Percentiles rank a stretch among this genome's conserved stretches.
phyloP scores from a whole-genome alignment of 2,329 filamentous ascomycete species.

The Fusarium pseudoanthophilum region DNA sequence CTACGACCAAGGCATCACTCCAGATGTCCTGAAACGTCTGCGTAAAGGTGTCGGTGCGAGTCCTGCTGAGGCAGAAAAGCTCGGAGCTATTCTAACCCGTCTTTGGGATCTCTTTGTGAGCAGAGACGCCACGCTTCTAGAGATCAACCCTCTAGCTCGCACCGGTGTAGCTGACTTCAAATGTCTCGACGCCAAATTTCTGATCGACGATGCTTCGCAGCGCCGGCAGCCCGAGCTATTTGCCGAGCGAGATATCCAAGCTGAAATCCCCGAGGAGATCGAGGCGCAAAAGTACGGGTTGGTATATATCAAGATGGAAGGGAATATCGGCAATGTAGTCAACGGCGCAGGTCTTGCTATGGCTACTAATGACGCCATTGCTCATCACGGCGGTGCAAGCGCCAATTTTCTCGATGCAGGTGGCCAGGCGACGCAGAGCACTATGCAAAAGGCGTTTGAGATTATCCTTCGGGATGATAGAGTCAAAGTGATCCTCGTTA shows the following conservation, averaged over 20 bases:
- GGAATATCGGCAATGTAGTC: constrained; percentile 1
- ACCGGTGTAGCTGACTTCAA: background rate
- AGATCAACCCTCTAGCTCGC: background rate
- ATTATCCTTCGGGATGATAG: background rate
- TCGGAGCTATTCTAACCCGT: background rate
- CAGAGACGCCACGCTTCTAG: background rate
- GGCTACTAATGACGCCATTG: constrained; percentile 9
- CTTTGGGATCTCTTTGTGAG: background rate
- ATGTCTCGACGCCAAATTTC: background rate
- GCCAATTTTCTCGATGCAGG: constrained; percentile 5
- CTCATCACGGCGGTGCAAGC: background rate
- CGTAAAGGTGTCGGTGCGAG: background rate
- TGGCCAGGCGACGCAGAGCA: background rate
- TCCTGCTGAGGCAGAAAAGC: background rate
- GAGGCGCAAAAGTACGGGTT: background rate
- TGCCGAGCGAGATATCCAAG: background rate
- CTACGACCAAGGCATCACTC: background rate
- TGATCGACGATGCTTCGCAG: background rate
- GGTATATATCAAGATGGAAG: constrained; percentile 13
- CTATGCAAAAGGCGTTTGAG: constrained; percentile 14
- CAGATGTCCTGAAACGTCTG: background rate
- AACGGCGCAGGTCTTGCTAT: constrained; percentile 8
- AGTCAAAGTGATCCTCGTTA: constrained; percentile 1
- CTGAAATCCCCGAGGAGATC: background rate
- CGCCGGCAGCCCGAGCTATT: background rate